Percentiles rank a stretch among this genome's conserved stretches.
phyloP scores from a whole-genome alignment of 306 rosid species.

The Lotus japonicus region DNA sequence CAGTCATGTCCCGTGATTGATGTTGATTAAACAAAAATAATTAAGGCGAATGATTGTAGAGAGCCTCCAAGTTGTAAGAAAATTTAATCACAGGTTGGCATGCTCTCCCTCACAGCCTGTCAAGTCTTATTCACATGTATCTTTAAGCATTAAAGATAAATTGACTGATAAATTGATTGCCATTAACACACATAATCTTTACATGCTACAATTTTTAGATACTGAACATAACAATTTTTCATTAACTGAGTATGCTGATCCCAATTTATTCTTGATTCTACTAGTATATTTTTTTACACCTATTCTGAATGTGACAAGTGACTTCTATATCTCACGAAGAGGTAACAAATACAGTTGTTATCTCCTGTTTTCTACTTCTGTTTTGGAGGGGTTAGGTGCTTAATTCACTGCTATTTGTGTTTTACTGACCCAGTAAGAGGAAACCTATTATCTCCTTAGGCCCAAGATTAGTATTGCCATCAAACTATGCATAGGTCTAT shows the following conservation, averaged over 20 bases:
- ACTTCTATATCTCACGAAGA: too few relatives aligned
- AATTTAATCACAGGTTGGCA: slow-evolving; percentile 21
- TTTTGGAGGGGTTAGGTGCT: too few relatives aligned
- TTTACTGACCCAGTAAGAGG: too few relatives aligned
- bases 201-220: background rate
- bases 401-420: too few relatives aligned
- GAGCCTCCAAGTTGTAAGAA: slow-evolving; percentile 7
- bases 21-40: slow-evolving; percentile 11
- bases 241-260: background rate
- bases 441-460: too few relatives aligned
- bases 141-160: too few relatives aligned
- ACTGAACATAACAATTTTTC: background rate
- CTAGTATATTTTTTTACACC: background rate
- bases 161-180: background rate
- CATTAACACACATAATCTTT: background rate
- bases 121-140: background rate
- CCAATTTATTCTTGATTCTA: background rate
- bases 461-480: too few relatives aligned
- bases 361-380: too few relatives aligned
- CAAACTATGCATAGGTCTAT: background rate
- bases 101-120: slow-evolving; percentile 15
- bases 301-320: background rate
- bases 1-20: background rate
- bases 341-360: too few relatives aligned
- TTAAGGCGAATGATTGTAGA: slow-evolving; percentile 8